phyloP scores from a whole-genome alignment of 2,329 filamentous ascomycete species.

The Claviceps cyperi region DNA sequence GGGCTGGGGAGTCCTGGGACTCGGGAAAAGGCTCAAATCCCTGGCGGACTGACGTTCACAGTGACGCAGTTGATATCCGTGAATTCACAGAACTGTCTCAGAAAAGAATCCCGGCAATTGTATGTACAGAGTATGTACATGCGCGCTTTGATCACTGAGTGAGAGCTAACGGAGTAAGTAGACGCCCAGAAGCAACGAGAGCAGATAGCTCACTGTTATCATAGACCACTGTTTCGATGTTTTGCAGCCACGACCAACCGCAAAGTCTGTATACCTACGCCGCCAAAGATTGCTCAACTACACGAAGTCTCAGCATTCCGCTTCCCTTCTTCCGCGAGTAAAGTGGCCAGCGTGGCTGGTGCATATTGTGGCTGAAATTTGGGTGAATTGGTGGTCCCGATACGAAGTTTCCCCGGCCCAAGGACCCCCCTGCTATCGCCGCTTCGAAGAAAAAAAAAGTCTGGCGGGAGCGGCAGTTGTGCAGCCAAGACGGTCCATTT shows the following conservation, averaged over 20 bases:
- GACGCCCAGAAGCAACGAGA: not conserved
- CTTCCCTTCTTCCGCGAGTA: not conserved
- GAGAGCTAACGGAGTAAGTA: not conserved
- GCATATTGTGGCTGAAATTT: not conserved
- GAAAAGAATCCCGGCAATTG: not conserved
- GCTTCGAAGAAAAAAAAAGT: slow-evolving; percentile 23
- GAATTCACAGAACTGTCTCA: not conserved
- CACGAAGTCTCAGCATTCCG: too few species aligned
- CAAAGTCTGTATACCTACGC: too few species aligned
- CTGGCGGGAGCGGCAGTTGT: slow-evolving; percentile 18
- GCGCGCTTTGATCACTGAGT: too few species aligned
- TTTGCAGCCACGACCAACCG: too few species aligned
- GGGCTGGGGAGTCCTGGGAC: not conserved
- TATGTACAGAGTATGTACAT: not conserved
- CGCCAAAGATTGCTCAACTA: too few species aligned
- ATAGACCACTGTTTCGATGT: too few species aligned
- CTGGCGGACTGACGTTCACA: not conserved
- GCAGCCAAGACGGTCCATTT: not conserved
- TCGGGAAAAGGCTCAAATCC: not conserved
- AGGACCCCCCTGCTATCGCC: slow-evolving; percentile 15
- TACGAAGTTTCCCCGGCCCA: slow-evolving; percentile 20
- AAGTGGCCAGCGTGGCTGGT: not conserved
- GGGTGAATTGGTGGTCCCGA: slow-evolving; percentile 6
- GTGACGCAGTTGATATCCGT: not conserved
- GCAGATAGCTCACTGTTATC: not conserved